phyloP scores from a whole-genome alignment of 768 basidiomycete species.

The Lentinula detonsa region DNA sequence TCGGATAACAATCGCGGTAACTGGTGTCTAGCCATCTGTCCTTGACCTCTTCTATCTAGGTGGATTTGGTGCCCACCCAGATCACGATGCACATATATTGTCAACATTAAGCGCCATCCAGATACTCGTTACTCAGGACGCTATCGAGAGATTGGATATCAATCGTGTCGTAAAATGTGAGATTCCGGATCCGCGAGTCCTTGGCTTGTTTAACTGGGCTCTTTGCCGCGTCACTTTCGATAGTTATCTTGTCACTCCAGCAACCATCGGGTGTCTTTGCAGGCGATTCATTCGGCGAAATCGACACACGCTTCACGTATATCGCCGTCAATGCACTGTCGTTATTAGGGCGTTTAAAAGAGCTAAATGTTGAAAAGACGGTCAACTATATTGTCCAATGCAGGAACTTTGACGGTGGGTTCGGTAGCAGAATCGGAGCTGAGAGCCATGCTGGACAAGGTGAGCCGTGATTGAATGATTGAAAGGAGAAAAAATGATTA shows the following conservation, averaged over 20 bases:
- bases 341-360: conserved; percentile 68
- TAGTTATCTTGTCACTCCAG: conserved; percentile 83
- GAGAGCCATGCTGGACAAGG: conserved; percentile 94
- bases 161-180: conserved; percentile 71
- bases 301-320: conserved; percentile 87
- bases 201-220: neutral
- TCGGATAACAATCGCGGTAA: neutral
- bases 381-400: conserved; percentile 71
- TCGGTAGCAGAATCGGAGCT: conserved; percentile 76
- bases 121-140: conserved; percentile 81
- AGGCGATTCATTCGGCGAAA: conserved; percentile 89
- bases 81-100: conserved; percentile 86
- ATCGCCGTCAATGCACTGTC: conserved; percentile 82
- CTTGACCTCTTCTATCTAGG: conserved; percentile 37
- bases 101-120: conserved; percentile 91
- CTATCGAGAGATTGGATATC: conserved; percentile 64
- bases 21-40: neutral
- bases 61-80: conserved; percentile 87
- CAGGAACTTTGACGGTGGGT: conserved; percentile 94
- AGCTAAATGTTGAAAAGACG: conserved; percentile 61
- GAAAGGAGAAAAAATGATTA: neutral
- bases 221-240: neutral
- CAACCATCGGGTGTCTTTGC: conserved; percentile 84
- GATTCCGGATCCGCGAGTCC: conserved; percentile 16
- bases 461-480: conserved; percentile 18